Conservation (phyloP, 345 rosid species). For the Turnera subulata region DNA sequence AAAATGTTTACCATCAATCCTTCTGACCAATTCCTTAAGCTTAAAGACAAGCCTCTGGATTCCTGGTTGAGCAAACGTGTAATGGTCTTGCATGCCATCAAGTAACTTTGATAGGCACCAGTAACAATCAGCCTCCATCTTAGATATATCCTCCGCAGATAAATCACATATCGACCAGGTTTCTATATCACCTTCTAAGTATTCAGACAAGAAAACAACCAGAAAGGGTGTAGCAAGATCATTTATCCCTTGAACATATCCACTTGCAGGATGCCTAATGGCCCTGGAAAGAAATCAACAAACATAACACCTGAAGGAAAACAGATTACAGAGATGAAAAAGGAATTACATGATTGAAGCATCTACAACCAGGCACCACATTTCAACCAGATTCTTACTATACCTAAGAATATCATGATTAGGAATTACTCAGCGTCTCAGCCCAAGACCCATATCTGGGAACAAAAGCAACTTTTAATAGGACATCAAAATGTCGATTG, state of each 20-base stretch:
- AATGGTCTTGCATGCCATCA: constrained; percentile 99
- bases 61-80: constrained; percentile 99
- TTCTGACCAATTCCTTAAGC: constrained; percentile 90
- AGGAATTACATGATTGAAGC: background rate
- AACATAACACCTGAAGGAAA: constrained; percentile 7
- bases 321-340: constrained; percentile 7
- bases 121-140: constrained; percentile 93
- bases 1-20: constrained; percentile 80
- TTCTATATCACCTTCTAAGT: constrained; percentile 73
- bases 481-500: background rate
- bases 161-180: constrained; percentile 73
- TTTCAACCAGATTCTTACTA: too few species aligned
- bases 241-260: constrained; percentile 98
- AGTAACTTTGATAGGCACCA: constrained; percentile 96
- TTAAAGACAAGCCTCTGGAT: constrained; percentile 98
- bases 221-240: constrained; percentile 97
- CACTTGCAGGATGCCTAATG: constrained; percentile 97
- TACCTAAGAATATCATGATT: too few species aligned
- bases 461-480: background rate
- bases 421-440: too few species aligned
- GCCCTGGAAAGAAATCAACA: constrained; percentile 61
- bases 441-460: background rate
- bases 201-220: constrained; percentile 88
- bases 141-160: constrained; percentile 57
- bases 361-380: background rate